These are phyloP conservation scores for Anthoceros angustus DNA, from an alignment of 225 moss, liverwort and hornwort genomes.

Conservation along the genomic window DNA sequence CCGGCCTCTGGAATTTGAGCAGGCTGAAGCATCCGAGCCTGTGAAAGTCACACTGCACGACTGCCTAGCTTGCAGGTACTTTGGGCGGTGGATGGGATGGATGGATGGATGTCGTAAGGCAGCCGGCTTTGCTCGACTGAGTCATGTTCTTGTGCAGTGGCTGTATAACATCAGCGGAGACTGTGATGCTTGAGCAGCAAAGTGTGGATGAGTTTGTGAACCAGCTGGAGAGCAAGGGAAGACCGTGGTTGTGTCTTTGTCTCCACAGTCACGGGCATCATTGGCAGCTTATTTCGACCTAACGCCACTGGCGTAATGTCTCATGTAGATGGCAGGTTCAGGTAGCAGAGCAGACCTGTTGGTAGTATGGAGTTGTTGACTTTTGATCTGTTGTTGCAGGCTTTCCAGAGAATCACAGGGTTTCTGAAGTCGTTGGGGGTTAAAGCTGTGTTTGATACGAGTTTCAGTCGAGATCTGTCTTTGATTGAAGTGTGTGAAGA, in stretches of 20 bases:
- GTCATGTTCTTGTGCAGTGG: slow-evolving; percentile 33
- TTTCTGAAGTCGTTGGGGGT: slow-evolving; percentile 78
- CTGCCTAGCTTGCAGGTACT: slow-evolving; percentile 42
- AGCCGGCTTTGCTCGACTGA: background rate
- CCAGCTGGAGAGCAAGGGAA: slow-evolving; percentile 33
- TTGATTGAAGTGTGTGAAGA: slow-evolving; percentile 75
- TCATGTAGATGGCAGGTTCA: background rate
- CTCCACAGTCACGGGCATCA: slow-evolving; percentile 92
- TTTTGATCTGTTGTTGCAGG: slow-evolving; percentile 14
- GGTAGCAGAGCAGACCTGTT: background rate
- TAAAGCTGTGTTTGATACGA: slow-evolving; percentile 85
- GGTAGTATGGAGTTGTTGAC: background rate
- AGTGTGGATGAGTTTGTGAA: slow-evolving; percentile 65
- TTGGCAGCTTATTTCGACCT: slow-evolving; percentile 68
- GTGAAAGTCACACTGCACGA: slow-evolving; percentile 81
- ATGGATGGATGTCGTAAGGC: background rate
- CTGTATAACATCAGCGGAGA: slow-evolving; percentile 89
- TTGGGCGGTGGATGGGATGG: no score
- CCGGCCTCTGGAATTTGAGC: slow-evolving; percentile 16
- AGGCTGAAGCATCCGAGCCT: slow-evolving; percentile 25
- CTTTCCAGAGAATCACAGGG: slow-evolving; percentile 68
- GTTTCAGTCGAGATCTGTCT: slow-evolving; percentile 72
- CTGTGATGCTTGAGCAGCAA: slow-evolving; percentile 94
- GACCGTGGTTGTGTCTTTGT: slow-evolving; percentile 83
- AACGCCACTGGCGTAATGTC: slow-evolving; percentile 30